phyloP scores from a whole-genome alignment of 805 yeast species.

The Kodamaea laetipori region DNA sequence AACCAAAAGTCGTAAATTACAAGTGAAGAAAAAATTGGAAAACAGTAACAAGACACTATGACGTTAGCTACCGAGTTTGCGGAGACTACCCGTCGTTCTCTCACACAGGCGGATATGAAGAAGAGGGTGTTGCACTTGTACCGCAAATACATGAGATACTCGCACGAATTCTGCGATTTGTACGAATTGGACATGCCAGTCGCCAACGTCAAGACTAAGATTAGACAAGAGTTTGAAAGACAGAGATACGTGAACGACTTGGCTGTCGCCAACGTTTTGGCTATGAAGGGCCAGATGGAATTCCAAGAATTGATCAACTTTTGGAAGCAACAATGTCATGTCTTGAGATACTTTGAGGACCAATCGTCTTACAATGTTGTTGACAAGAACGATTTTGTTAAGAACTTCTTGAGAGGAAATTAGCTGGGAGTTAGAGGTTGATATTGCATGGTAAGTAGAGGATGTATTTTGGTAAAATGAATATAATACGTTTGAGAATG shows the following conservation, averaged over 20 bases:
- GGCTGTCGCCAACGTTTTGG: constrained; percentile 65
- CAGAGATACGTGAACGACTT: constrained; percentile 71
- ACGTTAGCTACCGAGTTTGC: constrained; percentile 84
- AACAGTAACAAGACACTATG: constrained; percentile 25
- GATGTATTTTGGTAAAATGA: constrained; percentile 8
- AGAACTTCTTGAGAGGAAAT: constrained; percentile 71
- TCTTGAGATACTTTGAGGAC: constrained; percentile 76
- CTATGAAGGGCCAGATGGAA: constrained; percentile 87
- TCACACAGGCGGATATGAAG: constrained; percentile 61
- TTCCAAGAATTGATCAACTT: constrained; percentile 84
- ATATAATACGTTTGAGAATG: constrained; percentile 2
- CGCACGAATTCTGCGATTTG: constrained; percentile 58
- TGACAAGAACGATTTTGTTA: constrained; percentile 63
- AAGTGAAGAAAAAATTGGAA: constrained; percentile 7
- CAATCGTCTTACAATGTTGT: constrained; percentile 57
- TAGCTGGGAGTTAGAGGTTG: constrained; percentile 15
- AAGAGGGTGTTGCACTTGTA: constrained; percentile 67
- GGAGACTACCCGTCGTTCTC: constrained; percentile 70
- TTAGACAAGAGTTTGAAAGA: constrained; percentile 89
- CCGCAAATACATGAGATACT: constrained; percentile 68
- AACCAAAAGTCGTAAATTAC: constrained; percentile 18
- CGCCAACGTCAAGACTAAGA: constrained; percentile 75
- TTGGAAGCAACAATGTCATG: constrained; percentile 89
- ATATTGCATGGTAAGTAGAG: constrained; percentile 11
- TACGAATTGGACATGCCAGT: constrained; percentile 78